Conservation (phyloP, 1,284 basidiomycete species). For the Malassezia slooffiae region DNA sequence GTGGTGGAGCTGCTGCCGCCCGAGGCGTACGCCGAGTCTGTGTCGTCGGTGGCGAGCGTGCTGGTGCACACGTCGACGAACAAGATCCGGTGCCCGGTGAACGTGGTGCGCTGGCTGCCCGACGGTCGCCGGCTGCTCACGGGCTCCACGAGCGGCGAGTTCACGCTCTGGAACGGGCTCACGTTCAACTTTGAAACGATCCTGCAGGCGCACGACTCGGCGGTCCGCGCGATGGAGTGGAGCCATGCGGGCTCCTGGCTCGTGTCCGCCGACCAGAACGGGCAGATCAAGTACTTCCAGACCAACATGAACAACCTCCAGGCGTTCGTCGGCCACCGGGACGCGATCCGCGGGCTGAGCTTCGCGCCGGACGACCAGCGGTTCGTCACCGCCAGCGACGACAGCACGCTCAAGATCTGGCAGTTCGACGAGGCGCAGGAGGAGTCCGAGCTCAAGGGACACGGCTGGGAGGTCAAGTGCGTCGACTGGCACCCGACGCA, state of each 20-base stretch:
- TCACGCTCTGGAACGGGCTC: constrained; percentile 95
- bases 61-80: constrained; percentile 97
- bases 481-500: constrained; percentile 97
- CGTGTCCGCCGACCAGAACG: constrained; percentile 81
- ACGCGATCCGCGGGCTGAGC: constrained; percentile 69
- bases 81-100: constrained; percentile 93
- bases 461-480: constrained; percentile 97
- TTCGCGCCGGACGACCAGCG: constrained; percentile 83
- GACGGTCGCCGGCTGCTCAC: constrained; percentile 84
- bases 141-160: constrained; percentile 90
- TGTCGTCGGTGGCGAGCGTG: constrained; percentile 83
- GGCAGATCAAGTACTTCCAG: constrained; percentile 96
- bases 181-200: constrained; percentile 99
- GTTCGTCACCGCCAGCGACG: constrained; percentile 89
- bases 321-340: constrained; percentile 69
- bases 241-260: constrained; percentile 82
- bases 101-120: constrained; percentile 91
- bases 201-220: constrained; percentile 88
- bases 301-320: constrained; percentile 97
- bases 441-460: constrained; percentile 75
- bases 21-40: constrained; percentile 73
- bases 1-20: constrained; percentile 61
- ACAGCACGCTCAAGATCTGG: constrained; percentile 88
- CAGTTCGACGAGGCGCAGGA: constrained; percentile 80
- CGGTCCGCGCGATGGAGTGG: constrained; percentile 79